Percentiles rank a stretch among this genome's conserved stretches.
Evolutionary conservation across 2,329 filamentous ascomycete genomes (phyloP).

Genomic region (Alternaria brassicicola): DNA sequence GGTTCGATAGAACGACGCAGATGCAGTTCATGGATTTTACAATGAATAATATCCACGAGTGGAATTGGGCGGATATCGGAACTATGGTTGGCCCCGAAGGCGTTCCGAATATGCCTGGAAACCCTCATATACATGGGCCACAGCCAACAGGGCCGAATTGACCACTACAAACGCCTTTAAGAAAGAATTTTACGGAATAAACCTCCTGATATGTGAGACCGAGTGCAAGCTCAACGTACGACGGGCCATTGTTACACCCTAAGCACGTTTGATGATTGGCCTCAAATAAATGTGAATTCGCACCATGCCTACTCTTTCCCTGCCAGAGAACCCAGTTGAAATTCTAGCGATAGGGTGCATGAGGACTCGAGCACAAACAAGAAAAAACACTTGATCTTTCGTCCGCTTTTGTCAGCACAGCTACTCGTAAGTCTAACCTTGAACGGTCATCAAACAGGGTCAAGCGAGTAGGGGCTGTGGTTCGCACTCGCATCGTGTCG

Average conservation of each 20-base stretch:
- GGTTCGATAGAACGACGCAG: conserved; percentile 38
- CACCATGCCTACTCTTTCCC: not conserved
- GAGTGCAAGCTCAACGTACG: not conserved
- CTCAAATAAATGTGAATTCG: not conserved
- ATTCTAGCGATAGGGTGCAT: not conserved
- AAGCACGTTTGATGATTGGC: not conserved
- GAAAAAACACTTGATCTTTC: not conserved
- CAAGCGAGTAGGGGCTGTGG: not conserved
- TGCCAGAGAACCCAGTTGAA: not conserved
- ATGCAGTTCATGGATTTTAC: conserved; percentile 48
- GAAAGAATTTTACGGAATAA: not conserved
- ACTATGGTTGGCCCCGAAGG: conserved; percentile 33
- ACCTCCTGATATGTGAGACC: not conserved
- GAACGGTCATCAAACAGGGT: not conserved
- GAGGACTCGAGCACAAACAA: not conserved
- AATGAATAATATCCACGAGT: conserved; percentile 44
- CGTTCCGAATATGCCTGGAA: conserved; percentile 14
- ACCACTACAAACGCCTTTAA: not conserved
- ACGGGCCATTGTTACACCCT: not conserved
- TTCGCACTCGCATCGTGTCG: not conserved
- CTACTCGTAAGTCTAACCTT: not conserved
- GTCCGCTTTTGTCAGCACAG: not conserved
- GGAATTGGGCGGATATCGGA: conserved; percentile 45
- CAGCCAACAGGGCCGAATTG: conserved; percentile 10
- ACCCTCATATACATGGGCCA: conserved; percentile 11